Evolutionary conservation across 139 green algal genomes (phyloP).

Genomic region (Nannochloris sp.): DNA sequence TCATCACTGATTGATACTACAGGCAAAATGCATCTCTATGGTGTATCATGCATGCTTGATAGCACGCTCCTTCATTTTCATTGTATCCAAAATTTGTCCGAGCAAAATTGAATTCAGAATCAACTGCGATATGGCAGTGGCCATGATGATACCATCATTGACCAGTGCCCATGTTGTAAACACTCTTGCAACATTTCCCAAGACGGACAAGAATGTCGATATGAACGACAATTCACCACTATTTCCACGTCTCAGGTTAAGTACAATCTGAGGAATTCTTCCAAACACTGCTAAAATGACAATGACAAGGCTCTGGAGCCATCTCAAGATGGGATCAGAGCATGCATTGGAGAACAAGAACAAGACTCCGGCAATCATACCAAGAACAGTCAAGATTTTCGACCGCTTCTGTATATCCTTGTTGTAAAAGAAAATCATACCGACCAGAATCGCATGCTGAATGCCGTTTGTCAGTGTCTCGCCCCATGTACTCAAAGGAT

Average conservation of each 20-base stretch:
- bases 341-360: constrained; percentile 7
- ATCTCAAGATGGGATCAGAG: neutral
- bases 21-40: no score
- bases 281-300: constrained; percentile 19
- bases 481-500: constrained; percentile 56
- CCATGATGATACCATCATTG: constrained; percentile 36
- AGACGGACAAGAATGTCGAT: constrained; percentile 56
- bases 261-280: constrained; percentile 62
- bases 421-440: constrained; percentile 6
- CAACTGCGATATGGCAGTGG: constrained; percentile 13
- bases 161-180: constrained; percentile 70
- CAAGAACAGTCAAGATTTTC: neutral
- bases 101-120: constrained; percentile 31
- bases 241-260: constrained; percentile 62
- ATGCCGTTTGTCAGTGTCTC: constrained; percentile 18
- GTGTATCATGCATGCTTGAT: neutral
- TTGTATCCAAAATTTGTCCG: constrained; percentile 23
- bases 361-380: neutral
- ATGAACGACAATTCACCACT: constrained; percentile 58
- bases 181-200: constrained; percentile 51
- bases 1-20: no score
- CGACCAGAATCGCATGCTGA: constrained; percentile 4
- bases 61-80: neutral
- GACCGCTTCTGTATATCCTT: neutral
- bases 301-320: neutral